These are phyloP conservation scores for Paraphaeosphaeria minitans DNA, from an alignment of 2,329 filamentous ascomycete species.

Conservation along the genomic window DNA sequence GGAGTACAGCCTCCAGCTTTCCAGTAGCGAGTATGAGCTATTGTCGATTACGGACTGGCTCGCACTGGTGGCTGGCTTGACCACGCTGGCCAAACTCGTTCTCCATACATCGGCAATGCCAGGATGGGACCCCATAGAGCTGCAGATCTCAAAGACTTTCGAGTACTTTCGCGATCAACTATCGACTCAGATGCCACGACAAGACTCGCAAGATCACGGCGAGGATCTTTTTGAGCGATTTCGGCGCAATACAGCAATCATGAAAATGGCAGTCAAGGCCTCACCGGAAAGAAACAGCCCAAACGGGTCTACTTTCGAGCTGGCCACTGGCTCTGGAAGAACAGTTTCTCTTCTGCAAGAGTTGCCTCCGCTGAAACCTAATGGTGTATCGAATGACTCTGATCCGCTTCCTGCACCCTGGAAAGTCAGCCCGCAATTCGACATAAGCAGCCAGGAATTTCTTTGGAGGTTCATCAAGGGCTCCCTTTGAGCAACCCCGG, in stretches of 20 bases:
- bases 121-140: conserved; percentile 40
- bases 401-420: conserved; percentile 36
- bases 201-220: conserved; percentile 26
- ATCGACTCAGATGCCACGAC: conserved; percentile 38
- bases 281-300: conserved; percentile 32
- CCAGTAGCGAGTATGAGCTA: conserved; percentile 33
- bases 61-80: conserved; percentile 35
- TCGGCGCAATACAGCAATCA: conserved; percentile 39
- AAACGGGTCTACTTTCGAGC: conserved; percentile 41
- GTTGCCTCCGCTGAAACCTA: conserved; percentile 35
- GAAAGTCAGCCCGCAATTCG: conserved; percentile 35
- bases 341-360: conserved; percentile 42
- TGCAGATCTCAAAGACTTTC: conserved; percentile 40
- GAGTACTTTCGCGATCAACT: conserved; percentile 42
- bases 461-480: conserved; percentile 44
- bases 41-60: conserved; percentile 43
- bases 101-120: conserved; percentile 37
- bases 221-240: conserved; percentile 44
- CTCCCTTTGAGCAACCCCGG: conserved; percentile 26
- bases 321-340: conserved; percentile 40
- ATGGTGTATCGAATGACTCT: conserved; percentile 28
- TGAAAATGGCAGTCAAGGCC: conserved; percentile 34
- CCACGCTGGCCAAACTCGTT: conserved; percentile 37
- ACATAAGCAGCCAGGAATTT: conserved; percentile 39
- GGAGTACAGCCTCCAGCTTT: conserved; percentile 37